Evolutionary conservation across 164 flowering plant species (phyloP), one percentile per base, ranked within the genome.

Genomic region (Liriodendron chinense): DNA sequence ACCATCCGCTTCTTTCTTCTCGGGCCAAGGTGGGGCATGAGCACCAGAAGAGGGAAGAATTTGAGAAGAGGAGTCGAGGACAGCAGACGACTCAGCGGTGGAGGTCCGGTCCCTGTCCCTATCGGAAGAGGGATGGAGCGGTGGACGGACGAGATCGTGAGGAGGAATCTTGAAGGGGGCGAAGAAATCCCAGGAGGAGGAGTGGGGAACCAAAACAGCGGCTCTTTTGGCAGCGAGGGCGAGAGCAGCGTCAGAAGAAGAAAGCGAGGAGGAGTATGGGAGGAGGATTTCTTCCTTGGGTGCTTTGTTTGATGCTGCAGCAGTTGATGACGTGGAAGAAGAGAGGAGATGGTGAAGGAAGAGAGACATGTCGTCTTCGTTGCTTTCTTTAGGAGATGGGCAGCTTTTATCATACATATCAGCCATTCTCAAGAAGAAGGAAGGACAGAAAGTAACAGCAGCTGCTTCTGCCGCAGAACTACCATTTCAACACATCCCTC

Each of bases 281-380:
- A 26, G 3, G 14, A 4, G 74, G 82, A 22, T 76, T 82, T 71
- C 65, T 14, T 26, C 48, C 72, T 14, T 28, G 67, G 49, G 34
- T 8, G 43, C 12, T 34, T 34, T 34, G 43, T 34, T 7, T 12
- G 62, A 34, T 24, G 73, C 9, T 6, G 53, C 75, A 47, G 82
- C 24, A 22, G 86, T 25, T 13, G 87, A 72, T 13, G 87, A 75
- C 0, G 77, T 61, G 0, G 84, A 70, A 22, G 74, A 76, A 14
- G 86, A 80, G 25, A 87, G 80, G 18, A 87, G 76, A 28, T 89
- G 89, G 50, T 85, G 87, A 1, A 89, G 78, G 34, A 87, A 85
- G 16, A 81, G 24, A 0, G 89, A 83, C 47, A 89, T 78, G 23
- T 87, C 92, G 72, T 87, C 90, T 5, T 85, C 72, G 49, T 1